phyloP scores from a whole-genome alignment of 257 asterid genomes.

The Solanum megistacrolobum region DNA sequence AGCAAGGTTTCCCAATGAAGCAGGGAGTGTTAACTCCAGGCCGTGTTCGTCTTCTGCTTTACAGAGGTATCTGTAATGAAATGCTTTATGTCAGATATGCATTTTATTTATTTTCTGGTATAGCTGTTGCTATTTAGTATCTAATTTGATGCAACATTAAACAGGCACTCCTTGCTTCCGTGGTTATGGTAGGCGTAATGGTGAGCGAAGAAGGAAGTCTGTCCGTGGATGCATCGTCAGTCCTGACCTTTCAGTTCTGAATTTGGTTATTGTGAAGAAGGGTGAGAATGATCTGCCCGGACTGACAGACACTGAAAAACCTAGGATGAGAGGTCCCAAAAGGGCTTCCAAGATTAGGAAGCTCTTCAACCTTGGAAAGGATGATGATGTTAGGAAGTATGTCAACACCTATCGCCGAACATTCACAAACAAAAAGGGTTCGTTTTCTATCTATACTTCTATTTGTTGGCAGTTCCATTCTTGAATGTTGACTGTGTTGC shows the following conservation, averaged over 20 bases:
- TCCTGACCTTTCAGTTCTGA: constrained; percentile 3
- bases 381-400: not conserved
- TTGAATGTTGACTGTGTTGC: not conserved
- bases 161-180: constrained; percentile 6
- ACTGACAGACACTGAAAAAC: constrained; percentile 1
- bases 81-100: not conserved
- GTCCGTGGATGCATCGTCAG: constrained; percentile 1
- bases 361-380: constrained; percentile 1
- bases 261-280: constrained; percentile 3
- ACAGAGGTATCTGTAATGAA: not conserved
- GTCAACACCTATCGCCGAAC: constrained; percentile 1
- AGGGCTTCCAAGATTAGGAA: constrained; percentile 4
- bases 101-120: not conserved
- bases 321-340: constrained; percentile 2
- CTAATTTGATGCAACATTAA: not conserved
- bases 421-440: not conserved
- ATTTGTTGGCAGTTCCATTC: not conserved
- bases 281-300: not conserved
- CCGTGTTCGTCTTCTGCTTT: not conserved
- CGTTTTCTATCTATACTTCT: not conserved
- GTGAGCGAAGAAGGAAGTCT: not conserved
- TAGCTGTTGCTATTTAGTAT: not conserved
- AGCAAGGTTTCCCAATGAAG: constrained; percentile 5
- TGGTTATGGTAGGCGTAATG: not conserved
- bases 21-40: constrained; percentile 4